Evolutionary conservation across 2,329 filamentous ascomycete genomes (phyloP).

Genomic region (Trichoderma gracile): DNA sequence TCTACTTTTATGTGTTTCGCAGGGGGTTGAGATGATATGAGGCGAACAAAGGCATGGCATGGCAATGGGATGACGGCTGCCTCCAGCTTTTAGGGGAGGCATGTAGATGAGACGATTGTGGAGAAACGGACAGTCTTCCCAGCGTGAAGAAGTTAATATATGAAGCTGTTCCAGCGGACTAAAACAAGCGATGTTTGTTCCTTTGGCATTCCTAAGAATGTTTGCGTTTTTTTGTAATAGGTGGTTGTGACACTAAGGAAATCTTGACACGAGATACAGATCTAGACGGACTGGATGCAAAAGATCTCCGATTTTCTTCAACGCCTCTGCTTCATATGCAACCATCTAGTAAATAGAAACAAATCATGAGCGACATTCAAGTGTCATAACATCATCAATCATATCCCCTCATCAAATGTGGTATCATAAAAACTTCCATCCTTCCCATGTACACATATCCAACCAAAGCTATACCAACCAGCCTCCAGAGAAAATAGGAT

Average conservation of each 20-base stretch:
- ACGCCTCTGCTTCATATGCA: too few species aligned
- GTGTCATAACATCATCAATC: neutral
- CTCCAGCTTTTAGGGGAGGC: neutral
- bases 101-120: constrained; percentile 1
- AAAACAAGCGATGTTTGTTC: neutral
- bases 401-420: neutral
- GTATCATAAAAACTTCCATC: constrained; percentile 1
- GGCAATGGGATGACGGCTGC: too few species aligned
- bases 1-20: neutral
- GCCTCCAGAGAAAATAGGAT: neutral
- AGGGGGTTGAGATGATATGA: too few species aligned
- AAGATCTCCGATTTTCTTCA: too few species aligned
- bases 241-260: too few species aligned
- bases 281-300: too few species aligned
- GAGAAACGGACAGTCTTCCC: neutral
- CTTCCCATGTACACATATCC: neutral
- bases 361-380: neutral
- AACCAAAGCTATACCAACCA: neutral
- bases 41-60: too few species aligned
- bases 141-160: neutral
- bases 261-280: too few species aligned
- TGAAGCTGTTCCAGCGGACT: neutral
- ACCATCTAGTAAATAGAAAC: too few species aligned
- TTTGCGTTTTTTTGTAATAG: too few species aligned
- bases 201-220: too few species aligned